Evolutionary conservation across 225 moss, liverwort and hornwort genomes (phyloP).

Genomic region (Neckera pumila): DNA sequence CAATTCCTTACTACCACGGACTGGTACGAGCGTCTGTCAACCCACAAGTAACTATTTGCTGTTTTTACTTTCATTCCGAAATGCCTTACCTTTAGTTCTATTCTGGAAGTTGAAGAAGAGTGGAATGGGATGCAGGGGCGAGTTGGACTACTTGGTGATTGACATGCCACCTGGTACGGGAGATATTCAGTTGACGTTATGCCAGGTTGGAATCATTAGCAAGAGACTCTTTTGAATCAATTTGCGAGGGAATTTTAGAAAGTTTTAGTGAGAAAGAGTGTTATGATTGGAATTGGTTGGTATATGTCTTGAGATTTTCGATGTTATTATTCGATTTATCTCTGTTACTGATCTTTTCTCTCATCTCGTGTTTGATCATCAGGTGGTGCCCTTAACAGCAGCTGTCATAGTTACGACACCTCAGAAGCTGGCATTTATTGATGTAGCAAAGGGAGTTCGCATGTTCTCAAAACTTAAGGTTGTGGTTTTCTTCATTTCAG

Average conservation of each 20-base stretch:
- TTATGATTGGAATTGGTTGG: neutral
- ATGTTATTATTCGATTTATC: neutral
- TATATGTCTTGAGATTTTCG: neutral
- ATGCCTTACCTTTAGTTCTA: neutral
- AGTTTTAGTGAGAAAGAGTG: neutral
- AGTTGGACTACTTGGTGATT: conserved; percentile 95
- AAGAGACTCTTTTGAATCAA: neutral
- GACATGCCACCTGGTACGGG: conserved; percentile 99
- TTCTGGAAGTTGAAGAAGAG: neutral
- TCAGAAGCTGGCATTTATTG: conserved; percentile 96
- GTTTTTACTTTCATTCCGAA: neutral
- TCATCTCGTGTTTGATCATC: neutral
- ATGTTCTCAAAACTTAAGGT: conserved; percentile 98
- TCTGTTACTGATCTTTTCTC: neutral
- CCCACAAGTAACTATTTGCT: neutral
- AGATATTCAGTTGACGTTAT: conserved; percentile 90
- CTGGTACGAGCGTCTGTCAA: conserved; percentile 31
- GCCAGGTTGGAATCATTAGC: conserved; percentile 56
- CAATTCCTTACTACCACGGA: conserved; percentile 88
- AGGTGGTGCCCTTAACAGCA: conserved; percentile 97
- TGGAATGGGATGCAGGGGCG: conserved; percentile 59
- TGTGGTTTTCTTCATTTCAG: neutral
- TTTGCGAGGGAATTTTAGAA: neutral
- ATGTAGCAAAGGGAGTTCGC: conserved; percentile 95
- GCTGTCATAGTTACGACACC: conserved; percentile 99